Evolutionary conservation across 768 basidiomycete genomes (phyloP).

Genomic region (Lentinula guzmanii): DNA sequence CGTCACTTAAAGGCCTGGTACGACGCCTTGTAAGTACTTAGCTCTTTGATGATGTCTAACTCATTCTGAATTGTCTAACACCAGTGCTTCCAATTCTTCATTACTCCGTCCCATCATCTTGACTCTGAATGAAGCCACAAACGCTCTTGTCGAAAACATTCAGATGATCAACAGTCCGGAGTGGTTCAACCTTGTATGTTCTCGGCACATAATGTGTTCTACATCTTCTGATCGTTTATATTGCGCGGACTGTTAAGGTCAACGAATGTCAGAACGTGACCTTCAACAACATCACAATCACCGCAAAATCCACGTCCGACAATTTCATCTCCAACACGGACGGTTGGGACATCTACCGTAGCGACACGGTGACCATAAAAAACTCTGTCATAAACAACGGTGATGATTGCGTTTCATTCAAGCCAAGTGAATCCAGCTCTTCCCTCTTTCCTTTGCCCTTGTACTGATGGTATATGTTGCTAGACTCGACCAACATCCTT

Average conservation of each 20-base stretch:
- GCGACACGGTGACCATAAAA: constrained; percentile 39
- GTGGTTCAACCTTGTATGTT: constrained; percentile 43
- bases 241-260: constrained; percentile 22
- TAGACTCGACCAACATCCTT: constrained; percentile 48
- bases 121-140: constrained; percentile 44
- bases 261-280: constrained; percentile 42
- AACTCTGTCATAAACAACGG: constrained; percentile 49
- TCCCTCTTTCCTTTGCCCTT: background rate
- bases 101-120: constrained; percentile 50
- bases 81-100: constrained; percentile 37
- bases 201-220: background rate
- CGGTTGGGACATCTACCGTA: constrained; percentile 61
- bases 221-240: background rate
- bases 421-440: constrained; percentile 31
- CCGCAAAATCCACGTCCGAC: constrained; percentile 37
- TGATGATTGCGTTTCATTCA: constrained; percentile 58
- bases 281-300: constrained; percentile 41
- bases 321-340: constrained; percentile 45
- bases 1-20: constrained; percentile 39
- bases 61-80: constrained; percentile 9
- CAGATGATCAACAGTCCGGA: constrained; percentile 44
- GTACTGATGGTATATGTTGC: background rate
- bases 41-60: constrained; percentile 6
- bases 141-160: constrained; percentile 42
- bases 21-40: constrained; percentile 36